Evolutionary conservation across 2,329 filamentous ascomycete genomes (phyloP).

Genomic region (Pyricularia grisea): DNA sequence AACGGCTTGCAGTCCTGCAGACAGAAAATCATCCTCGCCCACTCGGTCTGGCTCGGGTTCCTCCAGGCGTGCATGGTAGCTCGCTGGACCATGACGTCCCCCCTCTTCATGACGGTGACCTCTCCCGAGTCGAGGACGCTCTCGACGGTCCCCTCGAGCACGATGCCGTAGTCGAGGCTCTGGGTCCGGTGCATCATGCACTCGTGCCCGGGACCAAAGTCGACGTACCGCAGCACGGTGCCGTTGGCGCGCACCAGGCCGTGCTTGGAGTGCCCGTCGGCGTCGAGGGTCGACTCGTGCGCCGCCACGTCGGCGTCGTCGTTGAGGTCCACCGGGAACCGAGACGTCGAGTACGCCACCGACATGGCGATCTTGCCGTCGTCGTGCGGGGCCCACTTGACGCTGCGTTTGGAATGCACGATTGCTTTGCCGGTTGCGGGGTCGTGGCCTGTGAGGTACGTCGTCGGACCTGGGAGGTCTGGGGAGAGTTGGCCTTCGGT

Average conservation of each 20-base stretch:
- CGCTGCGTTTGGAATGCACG: slow-evolving; percentile 10
- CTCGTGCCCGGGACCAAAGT: slow-evolving; percentile 20
- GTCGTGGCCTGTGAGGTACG: slow-evolving; percentile 12
- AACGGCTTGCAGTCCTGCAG: slow-evolving; percentile 24
- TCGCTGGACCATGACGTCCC: slow-evolving; percentile 29
- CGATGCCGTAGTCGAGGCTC: slow-evolving; percentile 15
- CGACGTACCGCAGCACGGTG: slow-evolving; percentile 16
- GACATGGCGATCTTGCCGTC: slow-evolving; percentile 10
- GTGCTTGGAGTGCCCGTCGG: slow-evolving; percentile 5
- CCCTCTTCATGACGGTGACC: slow-evolving; percentile 9
- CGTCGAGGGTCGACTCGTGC: slow-evolving; percentile 9
- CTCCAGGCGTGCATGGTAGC: slow-evolving; percentile 45
- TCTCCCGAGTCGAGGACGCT: slow-evolving; percentile 12
- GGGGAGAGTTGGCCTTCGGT: slow-evolving; percentile 5
- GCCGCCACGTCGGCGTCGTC: slow-evolving; percentile 10
- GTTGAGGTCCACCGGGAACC: slow-evolving; percentile 11
- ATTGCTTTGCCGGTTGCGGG: slow-evolving; percentile 9
- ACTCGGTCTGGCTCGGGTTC: slow-evolving; percentile 35
- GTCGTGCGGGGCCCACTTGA: slow-evolving; percentile 9
- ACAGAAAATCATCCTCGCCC: slow-evolving; percentile 35
- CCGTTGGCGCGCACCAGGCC: slow-evolving; percentile 12
- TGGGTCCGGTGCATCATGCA: slow-evolving; percentile 20
- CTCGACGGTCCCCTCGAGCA: slow-evolving; percentile 11
- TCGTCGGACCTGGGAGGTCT: slow-evolving; percentile 9
- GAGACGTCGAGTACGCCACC: slow-evolving; percentile 11